A percentile compares a stretch with the other conserved stretches of the same genome.
These are phyloP conservation scores for Uronychia binucleata DNA, from an alignment of 73 alveolate species.

Conservation along the genomic window DNA sequence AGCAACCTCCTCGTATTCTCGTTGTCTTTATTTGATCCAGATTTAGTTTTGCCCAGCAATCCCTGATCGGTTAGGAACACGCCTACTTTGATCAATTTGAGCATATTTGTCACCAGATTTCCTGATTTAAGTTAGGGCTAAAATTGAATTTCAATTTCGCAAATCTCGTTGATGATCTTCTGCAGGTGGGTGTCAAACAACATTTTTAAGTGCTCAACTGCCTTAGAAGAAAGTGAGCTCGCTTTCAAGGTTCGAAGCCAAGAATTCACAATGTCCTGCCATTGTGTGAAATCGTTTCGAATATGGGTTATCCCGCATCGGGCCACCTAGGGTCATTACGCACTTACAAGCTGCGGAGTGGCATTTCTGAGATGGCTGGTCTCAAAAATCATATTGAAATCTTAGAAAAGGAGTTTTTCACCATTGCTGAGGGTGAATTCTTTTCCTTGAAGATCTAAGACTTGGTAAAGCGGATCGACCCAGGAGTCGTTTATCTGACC, in stretches of 20 bases:
- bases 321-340: constrained; percentile 82
- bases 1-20: constrained; percentile 67
- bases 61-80: too few relatives aligned
- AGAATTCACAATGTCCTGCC: constrained; percentile 67
- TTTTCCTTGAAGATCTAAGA: constrained; percentile 98
- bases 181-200: constrained; percentile 83
- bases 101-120: constrained; percentile 68
- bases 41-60: too few relatives aligned
- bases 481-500: constrained; percentile 98
- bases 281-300: constrained; percentile 73
- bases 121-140: constrained; percentile 77
- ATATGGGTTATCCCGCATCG: constrained; percentile 96
- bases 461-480: constrained; percentile 98
- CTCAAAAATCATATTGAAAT: constrained; percentile 95
- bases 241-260: constrained; percentile 68
- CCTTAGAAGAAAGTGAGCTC: constrained; percentile 51
- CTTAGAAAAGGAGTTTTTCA: constrained; percentile 85
- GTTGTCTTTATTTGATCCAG: constrained; percentile 52
- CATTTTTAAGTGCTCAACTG: constrained; percentile 10
- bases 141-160: constrained; percentile 71
- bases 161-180: constrained; percentile 62
- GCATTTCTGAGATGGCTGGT: constrained; percentile 91
- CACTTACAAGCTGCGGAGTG: constrained; percentile 86
- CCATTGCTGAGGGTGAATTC: constrained; percentile 93
- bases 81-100: constrained; percentile 65